Conservation (phyloP, 768 basidiomycete species). For the Tylopilus felleus region DNA sequence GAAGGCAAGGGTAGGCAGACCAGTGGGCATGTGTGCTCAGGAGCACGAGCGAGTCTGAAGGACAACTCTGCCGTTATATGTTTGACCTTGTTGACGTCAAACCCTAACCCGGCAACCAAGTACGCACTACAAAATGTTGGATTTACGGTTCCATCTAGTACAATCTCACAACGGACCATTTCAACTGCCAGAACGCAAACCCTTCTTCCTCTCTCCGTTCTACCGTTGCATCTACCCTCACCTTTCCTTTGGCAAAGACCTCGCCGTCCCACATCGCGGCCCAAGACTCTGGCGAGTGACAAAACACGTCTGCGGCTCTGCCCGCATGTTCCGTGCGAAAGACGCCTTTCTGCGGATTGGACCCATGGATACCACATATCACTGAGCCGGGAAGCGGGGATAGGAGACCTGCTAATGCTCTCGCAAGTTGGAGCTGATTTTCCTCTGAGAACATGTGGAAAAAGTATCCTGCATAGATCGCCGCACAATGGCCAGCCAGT, state of each 20-base stretch:
- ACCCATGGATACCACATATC: neutral
- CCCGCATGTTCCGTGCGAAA: neutral
- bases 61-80: neutral
- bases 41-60: neutral
- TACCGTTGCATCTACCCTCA: no score
- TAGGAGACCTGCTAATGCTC: slow-evolving; percentile 25
- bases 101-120: neutral
- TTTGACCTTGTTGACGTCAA: slow-evolving; percentile 18
- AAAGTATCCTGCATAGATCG: slow-evolving; percentile 45
- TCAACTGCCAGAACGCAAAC: no score
- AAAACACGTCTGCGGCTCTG: neutral
- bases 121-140: neutral
- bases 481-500: slow-evolving; percentile 45
- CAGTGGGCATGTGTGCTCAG: slow-evolving; percentile 9
- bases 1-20: neutral
- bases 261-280: slow-evolving; percentile 23
- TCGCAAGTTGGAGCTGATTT: slow-evolving; percentile 25
- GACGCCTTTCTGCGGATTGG: neutral
- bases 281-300: slow-evolving; percentile 28
- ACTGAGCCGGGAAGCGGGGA: slow-evolving; percentile 20
- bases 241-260: no score
- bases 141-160: no score
- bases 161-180: no score
- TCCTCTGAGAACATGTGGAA: slow-evolving; percentile 23
- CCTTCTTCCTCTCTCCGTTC: no score